Percentiles rank a stretch among this genome's conserved stretches.
These are phyloP conservation scores for Pseudonectria buxi DNA, from an alignment of 2,329 filamentous ascomycete genomes.

Conservation along the genomic window DNA sequence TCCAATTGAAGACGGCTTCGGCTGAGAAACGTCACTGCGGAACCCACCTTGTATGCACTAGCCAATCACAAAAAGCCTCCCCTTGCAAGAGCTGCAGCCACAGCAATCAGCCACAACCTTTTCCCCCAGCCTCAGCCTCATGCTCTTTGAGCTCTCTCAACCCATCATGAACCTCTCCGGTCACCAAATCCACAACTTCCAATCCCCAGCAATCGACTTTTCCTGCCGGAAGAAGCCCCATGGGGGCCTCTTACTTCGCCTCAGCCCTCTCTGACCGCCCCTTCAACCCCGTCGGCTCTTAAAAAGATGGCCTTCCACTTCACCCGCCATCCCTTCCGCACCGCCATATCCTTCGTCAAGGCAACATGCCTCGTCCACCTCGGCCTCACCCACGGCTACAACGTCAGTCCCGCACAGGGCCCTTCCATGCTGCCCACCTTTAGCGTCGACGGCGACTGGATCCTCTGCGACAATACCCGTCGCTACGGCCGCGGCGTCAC, in stretches of 20 bases:
- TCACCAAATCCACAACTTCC: background rate
- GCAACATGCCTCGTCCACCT: constrained; percentile 36
- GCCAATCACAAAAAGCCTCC: no score
- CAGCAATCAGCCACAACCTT: no score
- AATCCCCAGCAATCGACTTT: background rate
- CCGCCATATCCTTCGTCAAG: constrained; percentile 29
- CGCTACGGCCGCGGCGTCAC: constrained; percentile 56
- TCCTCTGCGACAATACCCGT: constrained; percentile 62
- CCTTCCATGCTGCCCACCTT: constrained; percentile 90
- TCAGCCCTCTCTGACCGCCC: background rate
- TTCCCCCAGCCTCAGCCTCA: no score
- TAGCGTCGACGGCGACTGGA: constrained; percentile 56
- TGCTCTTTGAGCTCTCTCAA: no score
- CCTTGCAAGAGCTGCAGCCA: no score
- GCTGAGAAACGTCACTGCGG: background rate
- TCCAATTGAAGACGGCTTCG: no score
- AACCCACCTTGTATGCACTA: no score
- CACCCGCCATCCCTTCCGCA: constrained; percentile 34
- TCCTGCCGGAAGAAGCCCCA: background rate
- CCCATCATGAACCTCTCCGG: background rate
- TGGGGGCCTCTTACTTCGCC: no score
- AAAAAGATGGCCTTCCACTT: constrained; percentile 26
- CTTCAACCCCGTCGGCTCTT: no score
- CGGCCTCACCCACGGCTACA: constrained; percentile 54
- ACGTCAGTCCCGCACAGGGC: constrained; percentile 55